Base-by-base conservation (phyloP, 371 early-diverging fungal genomes). In the Zopfochytrium polystomum region DNA sequence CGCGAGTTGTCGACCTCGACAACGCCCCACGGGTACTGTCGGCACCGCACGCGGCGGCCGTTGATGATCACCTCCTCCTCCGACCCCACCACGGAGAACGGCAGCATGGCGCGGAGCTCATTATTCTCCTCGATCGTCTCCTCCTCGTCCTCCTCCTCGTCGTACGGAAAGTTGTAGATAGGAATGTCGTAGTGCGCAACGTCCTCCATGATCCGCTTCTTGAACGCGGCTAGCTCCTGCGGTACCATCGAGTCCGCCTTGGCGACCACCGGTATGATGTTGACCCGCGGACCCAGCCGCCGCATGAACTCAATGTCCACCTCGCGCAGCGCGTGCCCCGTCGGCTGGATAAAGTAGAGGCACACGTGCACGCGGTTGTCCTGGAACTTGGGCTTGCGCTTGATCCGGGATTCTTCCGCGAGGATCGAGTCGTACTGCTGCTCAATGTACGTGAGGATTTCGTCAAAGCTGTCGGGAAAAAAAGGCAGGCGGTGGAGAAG, bases 301-400 rank as follows among this genome's bases (percentile, higher is more conserved):
- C 87, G 87, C 95, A 98, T 96, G 62, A 96, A 80, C 74, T 98
- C 96, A 69, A 98, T 95, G 74, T 98, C 98, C 52, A 96, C 85
- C 69, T 98, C 96, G 51, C 96, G 87, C 58, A 98, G 80, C 25
- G 73, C 56, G 68, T 97, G 98, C 22, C 98, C 99, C 22, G 98
- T 95, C 23, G 99, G 98, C 2, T 90, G 81, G 63, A 98, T 94
- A 71, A 97, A 98, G 78, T 98, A 98, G 32, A 99, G 77, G 22
- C 95, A 85, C 2, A 92, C 93, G 74, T 99, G 99, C 38, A 99
- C 89, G 55, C 97, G 89, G 67, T 92, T 89, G 78, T 98, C 98
- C 71, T 90, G 90, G 85, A 93, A 93, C 62, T 95, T 87, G 31
- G 90, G 90, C 74, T 96, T 97, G 70, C 99, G 90, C 79, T 81